A percentile compares a stretch with the other conserved stretches of the same genome.
Conservation (phyloP, 768 basidiomycete species). For the Paxillus ammoniavirescens region DNA sequence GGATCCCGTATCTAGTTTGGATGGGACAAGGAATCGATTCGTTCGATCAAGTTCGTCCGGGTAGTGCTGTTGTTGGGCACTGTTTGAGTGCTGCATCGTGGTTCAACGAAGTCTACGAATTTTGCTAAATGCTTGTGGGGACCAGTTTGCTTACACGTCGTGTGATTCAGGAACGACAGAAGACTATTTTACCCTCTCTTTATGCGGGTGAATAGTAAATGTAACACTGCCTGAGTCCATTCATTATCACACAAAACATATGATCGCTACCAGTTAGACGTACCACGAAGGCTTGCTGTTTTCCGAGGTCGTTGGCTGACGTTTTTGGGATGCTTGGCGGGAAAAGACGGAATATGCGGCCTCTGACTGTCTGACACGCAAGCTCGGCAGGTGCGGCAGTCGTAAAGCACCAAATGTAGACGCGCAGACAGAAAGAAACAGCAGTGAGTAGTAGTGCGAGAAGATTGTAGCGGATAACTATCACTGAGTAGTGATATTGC, state of each 20-base stretch:
- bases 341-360: not conserved
- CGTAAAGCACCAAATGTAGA: not conserved
- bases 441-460: not conserved
- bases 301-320: not conserved
- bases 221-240: not conserved
- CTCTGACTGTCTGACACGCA: not conserved
- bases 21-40: slow-evolving; percentile 54
- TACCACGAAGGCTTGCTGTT: not conserved
- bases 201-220: not conserved
- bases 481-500: not conserved
- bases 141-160: slow-evolving; percentile 11
- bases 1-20: slow-evolving; percentile 40
- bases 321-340: not conserved
- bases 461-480: not conserved
- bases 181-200: not conserved
- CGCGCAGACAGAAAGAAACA: not conserved
- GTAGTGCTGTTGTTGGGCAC: slow-evolving; percentile 27
- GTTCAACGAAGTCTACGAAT: slow-evolving; percentile 4
- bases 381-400: not conserved
- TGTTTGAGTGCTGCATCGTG: slow-evolving; percentile 35
- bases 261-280: not conserved
- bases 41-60: slow-evolving; percentile 57
- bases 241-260: not conserved
- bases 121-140: slow-evolving; percentile 3
- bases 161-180: slow-evolving; percentile 17